phyloP scores from a whole-genome alignment of 2,329 filamentous ascomycete genomes.

The Hypoxylon sp. region DNA sequence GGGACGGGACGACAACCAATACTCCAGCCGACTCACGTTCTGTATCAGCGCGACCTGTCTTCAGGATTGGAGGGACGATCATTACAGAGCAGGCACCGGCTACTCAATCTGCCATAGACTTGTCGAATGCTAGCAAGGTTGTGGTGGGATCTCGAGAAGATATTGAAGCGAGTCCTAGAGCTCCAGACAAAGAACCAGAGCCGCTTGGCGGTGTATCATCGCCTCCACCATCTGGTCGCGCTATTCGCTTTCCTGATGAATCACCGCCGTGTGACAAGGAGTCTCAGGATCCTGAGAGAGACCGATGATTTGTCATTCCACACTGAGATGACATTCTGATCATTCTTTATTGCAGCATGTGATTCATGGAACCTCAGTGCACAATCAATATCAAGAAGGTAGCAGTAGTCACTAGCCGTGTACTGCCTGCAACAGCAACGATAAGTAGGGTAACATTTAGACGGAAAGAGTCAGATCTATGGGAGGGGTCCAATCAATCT shows the following conservation, averaged over 20 bases:
- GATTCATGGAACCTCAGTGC: neutral
- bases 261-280: slow-evolving; percentile 1
- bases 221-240: slow-evolving; percentile 52
- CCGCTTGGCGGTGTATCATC: slow-evolving; percentile 31
- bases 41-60: slow-evolving; percentile 53
- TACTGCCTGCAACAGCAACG: slow-evolving; percentile 23
- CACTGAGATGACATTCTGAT: neutral
- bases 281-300: slow-evolving; percentile 14
- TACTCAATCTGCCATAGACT: neutral
- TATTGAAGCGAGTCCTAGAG: neutral
- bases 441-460: slow-evolving; percentile 36
- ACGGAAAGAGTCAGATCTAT: neutral
- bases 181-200: slow-evolving; percentile 10
- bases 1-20: slow-evolving; percentile 32
- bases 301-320: slow-evolving; percentile 37
- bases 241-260: slow-evolving; percentile 64
- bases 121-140: slow-evolving; percentile 17
- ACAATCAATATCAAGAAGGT: slow-evolving; percentile 24
- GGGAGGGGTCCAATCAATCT: slow-evolving; percentile 6
- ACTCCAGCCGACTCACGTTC: slow-evolving; percentile 40
- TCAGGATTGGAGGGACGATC: slow-evolving; percentile 60
- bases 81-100: slow-evolving; percentile 48
- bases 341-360: slow-evolving; percentile 2
- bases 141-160: slow-evolving; percentile 1
- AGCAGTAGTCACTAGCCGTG: slow-evolving; percentile 18